phyloP scores from a whole-genome alignment of 768 basidiomycete genomes.

The Psilocybe azurescens region DNA sequence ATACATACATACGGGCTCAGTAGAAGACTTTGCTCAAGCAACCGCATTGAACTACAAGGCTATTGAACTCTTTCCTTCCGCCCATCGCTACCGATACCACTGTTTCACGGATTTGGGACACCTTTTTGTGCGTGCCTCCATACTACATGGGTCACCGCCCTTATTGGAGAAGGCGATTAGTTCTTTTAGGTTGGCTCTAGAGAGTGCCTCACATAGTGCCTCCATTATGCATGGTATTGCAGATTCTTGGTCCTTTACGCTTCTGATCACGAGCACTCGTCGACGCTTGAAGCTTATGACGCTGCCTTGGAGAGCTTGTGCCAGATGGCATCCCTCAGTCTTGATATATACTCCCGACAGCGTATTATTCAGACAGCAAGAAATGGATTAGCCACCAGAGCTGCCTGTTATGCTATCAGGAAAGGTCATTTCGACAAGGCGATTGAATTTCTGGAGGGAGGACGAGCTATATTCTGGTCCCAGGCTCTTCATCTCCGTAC shows the following conservation, averaged over 20 bases:
- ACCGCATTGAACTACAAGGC: no score
- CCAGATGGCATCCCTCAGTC: conserved; percentile 9
- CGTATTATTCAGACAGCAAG: background rate
- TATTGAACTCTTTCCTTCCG: no score
- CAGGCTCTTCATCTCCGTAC: conserved; percentile 16
- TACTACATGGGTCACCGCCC: no score
- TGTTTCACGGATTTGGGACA: no score
- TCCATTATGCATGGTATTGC: conserved; percentile 3
- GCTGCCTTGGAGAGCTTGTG: conserved; percentile 8
- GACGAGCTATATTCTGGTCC: conserved; percentile 19
- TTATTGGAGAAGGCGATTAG: no score
- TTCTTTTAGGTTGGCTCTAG: no score
- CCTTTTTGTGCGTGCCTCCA: no score
- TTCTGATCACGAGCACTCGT: conserved; percentile 8
- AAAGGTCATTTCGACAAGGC: conserved; percentile 9
- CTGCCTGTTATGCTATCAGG: conserved; percentile 15
- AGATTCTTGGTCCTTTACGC: conserved; percentile 11
- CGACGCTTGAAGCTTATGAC: conserved; percentile 17
- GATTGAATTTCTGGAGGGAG: conserved; percentile 18
- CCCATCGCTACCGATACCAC: no score
- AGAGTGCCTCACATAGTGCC: background rate
- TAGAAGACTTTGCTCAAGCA: no score
- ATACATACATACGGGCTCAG: no score
- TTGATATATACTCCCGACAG: conserved; percentile 15
- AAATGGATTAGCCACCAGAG: conserved; percentile 14